Conservation (phyloP, 495 filamentous ascomycete genomes). For the Penicillium malachiteum region DNA sequence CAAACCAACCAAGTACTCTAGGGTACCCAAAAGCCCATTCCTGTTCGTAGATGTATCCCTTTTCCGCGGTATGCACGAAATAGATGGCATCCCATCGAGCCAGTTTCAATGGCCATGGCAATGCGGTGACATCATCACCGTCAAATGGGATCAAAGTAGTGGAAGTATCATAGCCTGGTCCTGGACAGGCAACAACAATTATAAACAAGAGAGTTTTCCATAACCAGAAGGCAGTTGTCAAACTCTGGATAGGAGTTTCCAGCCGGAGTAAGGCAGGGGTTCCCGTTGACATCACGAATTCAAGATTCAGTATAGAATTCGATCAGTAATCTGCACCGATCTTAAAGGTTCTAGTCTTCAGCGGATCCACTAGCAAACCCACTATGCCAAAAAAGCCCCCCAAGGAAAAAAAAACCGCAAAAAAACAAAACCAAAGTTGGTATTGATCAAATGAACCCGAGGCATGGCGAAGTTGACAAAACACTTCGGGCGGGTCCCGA, state of each 20-base stretch:
- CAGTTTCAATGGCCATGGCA: conserved; percentile 49
- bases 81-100: conserved; percentile 93
- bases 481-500: too few species aligned
- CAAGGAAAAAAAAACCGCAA: too few species aligned
- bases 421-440: too few species aligned
- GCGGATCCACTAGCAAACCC: not conserved
- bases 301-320: not conserved
- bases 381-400: too few species aligned
- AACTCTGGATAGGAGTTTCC: conserved; percentile 34
- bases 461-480: too few species aligned
- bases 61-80: conserved; percentile 64
- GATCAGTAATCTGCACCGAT: not conserved
- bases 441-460: too few species aligned
- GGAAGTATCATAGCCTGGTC: conserved; percentile 87
- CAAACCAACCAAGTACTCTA: conserved; percentile 44
- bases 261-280: conserved; percentile 27
- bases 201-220: conserved; percentile 77
- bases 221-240: conserved; percentile 38
- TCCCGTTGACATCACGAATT: conserved; percentile 6
- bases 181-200: conserved; percentile 62
- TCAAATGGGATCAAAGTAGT: conserved; percentile 56
- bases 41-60: conserved; percentile 86
- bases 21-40: conserved; percentile 92
- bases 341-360: not conserved
- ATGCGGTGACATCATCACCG: conserved; percentile 8